Evolutionary conservation across 805 yeast species (phyloP), one percentile per base, ranked within the genome.

Genomic region (Pichia heedii): DNA sequence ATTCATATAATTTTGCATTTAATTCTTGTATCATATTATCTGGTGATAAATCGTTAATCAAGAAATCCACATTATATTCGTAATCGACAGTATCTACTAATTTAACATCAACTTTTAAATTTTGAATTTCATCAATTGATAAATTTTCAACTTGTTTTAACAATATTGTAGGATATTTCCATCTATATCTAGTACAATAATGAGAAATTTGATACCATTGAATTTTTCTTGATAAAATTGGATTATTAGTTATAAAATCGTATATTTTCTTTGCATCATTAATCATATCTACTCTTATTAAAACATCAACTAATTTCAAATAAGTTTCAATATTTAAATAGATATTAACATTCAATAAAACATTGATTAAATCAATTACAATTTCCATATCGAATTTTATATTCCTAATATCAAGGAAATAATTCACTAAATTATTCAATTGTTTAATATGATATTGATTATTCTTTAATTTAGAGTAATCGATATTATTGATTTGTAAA

Each of bases 251-350:
- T 18, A 40, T 19, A 30, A 38, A 43, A 24, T 24, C 22, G 18
- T 36, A 57, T 37, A 48, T 44, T 3, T 22, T 19, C 16, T 39
- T 38, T 10, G 61, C 60, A 29, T 38, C 40, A 2, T 52, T 48
- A 13, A 42, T 18, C 24, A 50, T 54, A 18, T 54, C 52, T 3
- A 56, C 27, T 36, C 42, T 50, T 21, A 50, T 42, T 22, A 56
- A 36, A 10, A 47, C 45, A 36, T 45, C 41, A 11, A 56, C 43
- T 8, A 54, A 33, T 22, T 49, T 35, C 27, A 52, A 37, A 42
- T 50, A 54, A 19, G 42, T 49, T n/a, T 22, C 39, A 22, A 34
- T 34, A 48, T 33, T 12, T 16, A 34, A 33, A 16, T 39, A 50
- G 9, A 45, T 30, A 12, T 41, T 32, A 4, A 13, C 7, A 22